A percentile compares a stretch with the other conserved stretches of the same genome.
phyloP scores from a whole-genome alignment of 176 grass and related monocot species.

The Ananas comosus region DNA sequence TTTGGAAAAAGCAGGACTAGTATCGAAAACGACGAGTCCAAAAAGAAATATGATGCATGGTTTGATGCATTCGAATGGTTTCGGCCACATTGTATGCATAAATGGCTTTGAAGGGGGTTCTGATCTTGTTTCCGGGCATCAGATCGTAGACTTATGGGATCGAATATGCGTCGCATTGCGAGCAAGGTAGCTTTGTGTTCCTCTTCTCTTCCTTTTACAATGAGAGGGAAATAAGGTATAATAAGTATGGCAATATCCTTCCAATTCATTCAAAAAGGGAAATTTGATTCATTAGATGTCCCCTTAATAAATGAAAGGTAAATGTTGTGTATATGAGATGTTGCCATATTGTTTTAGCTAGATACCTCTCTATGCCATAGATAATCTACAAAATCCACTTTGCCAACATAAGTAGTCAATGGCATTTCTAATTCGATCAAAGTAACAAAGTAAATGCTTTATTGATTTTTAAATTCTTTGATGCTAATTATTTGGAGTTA shows the following conservation, averaged over 20 bases:
- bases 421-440: too few relatives aligned
- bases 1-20: slow-evolving; percentile 12
- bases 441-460: too few relatives aligned
- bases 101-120: slow-evolving; percentile 70
- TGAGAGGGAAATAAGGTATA: not conserved
- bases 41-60: slow-evolving; percentile 61
- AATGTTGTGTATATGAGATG: too few relatives aligned
- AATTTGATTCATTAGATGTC: too few relatives aligned
- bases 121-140: slow-evolving; percentile 69
- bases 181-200: slow-evolving; percentile 36
- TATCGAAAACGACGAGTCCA: slow-evolving; percentile 19
- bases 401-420: too few relatives aligned
- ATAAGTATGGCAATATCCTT: not conserved
- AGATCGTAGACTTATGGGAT: slow-evolving; percentile 85
- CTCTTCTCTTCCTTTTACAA: not conserved
- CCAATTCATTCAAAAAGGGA: not conserved
- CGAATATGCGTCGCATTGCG: slow-evolving; percentile 54
- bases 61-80: slow-evolving; percentile 80
- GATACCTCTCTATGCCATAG: too few relatives aligned
- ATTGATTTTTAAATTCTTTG: too few relatives aligned
- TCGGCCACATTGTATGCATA: slow-evolving; percentile 66
- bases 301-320: too few relatives aligned
- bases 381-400: too few relatives aligned
- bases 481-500: too few relatives aligned
- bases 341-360: too few relatives aligned